Conservation (phyloP, 495 filamentous ascomycete genomes). For the Podospora anserina region DNA sequence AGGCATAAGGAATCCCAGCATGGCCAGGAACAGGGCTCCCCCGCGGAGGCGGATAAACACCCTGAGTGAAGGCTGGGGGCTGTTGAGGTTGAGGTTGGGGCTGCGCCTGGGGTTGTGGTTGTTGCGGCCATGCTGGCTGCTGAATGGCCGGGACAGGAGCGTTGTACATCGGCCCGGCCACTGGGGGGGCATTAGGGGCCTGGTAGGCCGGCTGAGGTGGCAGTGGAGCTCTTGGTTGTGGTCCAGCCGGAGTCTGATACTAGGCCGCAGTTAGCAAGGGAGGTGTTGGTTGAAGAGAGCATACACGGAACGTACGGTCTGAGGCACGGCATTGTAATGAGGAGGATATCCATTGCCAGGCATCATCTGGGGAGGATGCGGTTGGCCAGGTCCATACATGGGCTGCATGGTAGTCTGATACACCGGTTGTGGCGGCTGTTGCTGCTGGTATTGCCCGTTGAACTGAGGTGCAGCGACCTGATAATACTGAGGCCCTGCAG, state of each 20-base stretch:
- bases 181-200: constrained; percentile 34
- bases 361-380: constrained; percentile 41
- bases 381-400: constrained; percentile 31
- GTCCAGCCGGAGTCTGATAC: constrained; percentile 30
- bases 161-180: constrained; percentile 38
- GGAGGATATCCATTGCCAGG: constrained; percentile 36
- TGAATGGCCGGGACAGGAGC: constrained; percentile 41
- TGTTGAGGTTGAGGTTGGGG: constrained; percentile 20
- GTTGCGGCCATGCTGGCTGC: constrained; percentile 36
- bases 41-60: constrained; percentile 26
- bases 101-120: constrained; percentile 23
- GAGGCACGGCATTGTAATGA: constrained; percentile 35
- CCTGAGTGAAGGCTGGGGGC: constrained; percentile 29
- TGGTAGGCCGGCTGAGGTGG: constrained; percentile 32
- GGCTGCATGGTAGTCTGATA: constrained; percentile 27
- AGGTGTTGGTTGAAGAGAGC: neutral
- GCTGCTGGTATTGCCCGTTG: constrained; percentile 39
- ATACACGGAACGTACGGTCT: constrained; percentile 32
- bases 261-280: constrained; percentile 23
- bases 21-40: constrained; percentile 35
- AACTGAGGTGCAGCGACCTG: constrained; percentile 43
- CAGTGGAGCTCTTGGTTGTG: constrained; percentile 27
- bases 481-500: constrained; percentile 43
- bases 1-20: constrained; percentile 61
- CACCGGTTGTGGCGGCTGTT: constrained; percentile 6